Percentiles rank a stretch among this genome's conserved stretches.
phyloP scores from a whole-genome alignment of 345 rosid genomes.

The Psidium guajava region DNA sequence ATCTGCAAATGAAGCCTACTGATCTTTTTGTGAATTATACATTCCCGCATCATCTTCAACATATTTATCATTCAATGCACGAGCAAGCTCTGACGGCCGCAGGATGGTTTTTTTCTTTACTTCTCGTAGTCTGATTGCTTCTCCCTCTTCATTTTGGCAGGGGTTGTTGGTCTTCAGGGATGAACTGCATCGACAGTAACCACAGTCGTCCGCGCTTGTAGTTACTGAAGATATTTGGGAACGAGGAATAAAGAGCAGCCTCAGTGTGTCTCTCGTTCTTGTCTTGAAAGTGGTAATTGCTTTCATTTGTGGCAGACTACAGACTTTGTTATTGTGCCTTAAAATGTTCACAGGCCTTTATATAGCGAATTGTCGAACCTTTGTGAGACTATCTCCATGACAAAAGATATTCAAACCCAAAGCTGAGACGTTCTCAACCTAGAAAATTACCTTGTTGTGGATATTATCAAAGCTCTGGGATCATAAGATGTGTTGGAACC shows the following conservation, averaged over 20 bases:
- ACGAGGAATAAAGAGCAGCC: neutral
- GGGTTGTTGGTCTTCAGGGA: constrained; percentile 49
- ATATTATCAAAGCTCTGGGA: neutral
- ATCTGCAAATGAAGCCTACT: neutral
- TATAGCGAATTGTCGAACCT: neutral
- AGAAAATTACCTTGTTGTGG: neutral
- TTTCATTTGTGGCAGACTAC: neutral
- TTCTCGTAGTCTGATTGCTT: neutral
- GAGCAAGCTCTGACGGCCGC: neutral
- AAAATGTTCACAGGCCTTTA: neutral
- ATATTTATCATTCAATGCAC: neutral
- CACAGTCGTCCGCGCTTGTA: neutral
- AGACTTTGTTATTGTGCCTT: neutral
- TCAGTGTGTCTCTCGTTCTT: neutral
- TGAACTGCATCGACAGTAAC: constrained; percentile 1
- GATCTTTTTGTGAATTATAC: neutral
- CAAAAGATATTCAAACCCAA: neutral
- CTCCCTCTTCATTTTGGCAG: constrained; percentile 8
- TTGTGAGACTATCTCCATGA: neutral
- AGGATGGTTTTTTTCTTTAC: neutral
- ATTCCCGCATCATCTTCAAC: neutral
- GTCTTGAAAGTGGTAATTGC: neutral
- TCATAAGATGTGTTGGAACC: neutral
- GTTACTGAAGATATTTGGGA: neutral
- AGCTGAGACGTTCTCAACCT: neutral